phyloP scores from a whole-genome alignment of 305 asterid genomes.

The Plantago coronopus region DNA sequence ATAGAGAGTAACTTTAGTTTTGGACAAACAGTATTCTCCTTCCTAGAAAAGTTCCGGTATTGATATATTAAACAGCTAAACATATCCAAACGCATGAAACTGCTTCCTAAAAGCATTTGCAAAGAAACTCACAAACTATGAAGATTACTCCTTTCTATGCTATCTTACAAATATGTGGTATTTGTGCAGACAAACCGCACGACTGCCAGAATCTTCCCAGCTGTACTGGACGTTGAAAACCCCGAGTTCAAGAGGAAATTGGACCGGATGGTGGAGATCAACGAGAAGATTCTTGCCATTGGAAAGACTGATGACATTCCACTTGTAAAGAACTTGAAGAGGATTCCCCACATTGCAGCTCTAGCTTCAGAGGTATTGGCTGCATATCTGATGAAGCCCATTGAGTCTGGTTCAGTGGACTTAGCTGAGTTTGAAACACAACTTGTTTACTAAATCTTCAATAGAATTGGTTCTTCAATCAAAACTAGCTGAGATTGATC shows the following conservation, averaged over 20 bases:
- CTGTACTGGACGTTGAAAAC: constrained; percentile 91
- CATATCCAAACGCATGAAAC: not conserved
- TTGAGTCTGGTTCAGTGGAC: constrained; percentile 93
- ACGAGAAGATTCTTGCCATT: constrained; percentile 53
- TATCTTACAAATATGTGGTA: not conserved
- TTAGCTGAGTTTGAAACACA: constrained; percentile 79
- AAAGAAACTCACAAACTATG: too few relatives aligned
- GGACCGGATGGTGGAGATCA: constrained; percentile 86
- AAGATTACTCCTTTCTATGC: too few relatives aligned
- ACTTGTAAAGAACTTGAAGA: constrained; percentile 78
- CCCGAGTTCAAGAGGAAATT: constrained; percentile 94
- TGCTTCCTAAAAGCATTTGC: not conserved
- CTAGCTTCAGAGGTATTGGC: constrained; percentile 77
- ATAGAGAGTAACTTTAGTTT: too few relatives aligned
- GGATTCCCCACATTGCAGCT: constrained; percentile 78
- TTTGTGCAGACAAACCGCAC: constrained; percentile 84
- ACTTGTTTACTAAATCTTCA: constrained; percentile 48
- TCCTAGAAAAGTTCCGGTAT: too few relatives aligned
- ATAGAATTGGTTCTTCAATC: constrained; percentile 9
- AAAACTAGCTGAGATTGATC: constrained; percentile 18
- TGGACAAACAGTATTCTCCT: not conserved
- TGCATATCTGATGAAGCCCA: constrained; percentile 84
- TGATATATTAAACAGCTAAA: not conserved
- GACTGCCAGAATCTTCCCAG: constrained; percentile 95
- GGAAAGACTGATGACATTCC: constrained; percentile 64